Base-by-base conservation (phyloP, 192 early-diverging fungal species). In the Coemansia sp. region DNA sequence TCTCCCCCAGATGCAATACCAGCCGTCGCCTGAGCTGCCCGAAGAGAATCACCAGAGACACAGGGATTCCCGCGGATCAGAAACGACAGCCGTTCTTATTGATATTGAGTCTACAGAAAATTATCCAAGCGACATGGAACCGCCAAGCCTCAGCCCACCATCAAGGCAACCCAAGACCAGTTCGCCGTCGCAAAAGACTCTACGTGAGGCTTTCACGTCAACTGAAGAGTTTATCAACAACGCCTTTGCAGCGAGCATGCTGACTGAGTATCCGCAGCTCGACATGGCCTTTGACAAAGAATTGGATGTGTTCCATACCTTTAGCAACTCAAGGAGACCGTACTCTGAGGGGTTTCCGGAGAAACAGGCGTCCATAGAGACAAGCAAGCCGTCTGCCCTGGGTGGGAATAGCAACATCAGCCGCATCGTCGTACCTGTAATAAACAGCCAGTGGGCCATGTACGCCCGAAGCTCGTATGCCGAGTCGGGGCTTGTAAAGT, bases 401-500 rank as follows among this genome's bases (percentile, higher is more conserved):
- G 21, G 51, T 44, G 53, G 55, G 7, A 60, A 56, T 33, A 36
- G 60, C 41, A 59, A 57, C 33, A 43, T 35, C 33, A 33, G 46
- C 2, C 24, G 41, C 46, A n/a, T 67, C 2, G 56, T 59, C 3
- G 38, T 55, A 51, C 45, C 63, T 41, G 30, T 30, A 30, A 9
- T 53, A 12, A 55, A 56, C 64, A 53, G 44, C 53, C 67, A 76
- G 66, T 69, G 73, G 34, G 67, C 70, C 44, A 69, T 81, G 78
- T 76, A 70, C 46, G 72, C 75, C 20, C 78, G 73, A 74, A 73
- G 46, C 53, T 76, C 78, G 46, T 81, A 67, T 51, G 73, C 73
- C 21, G 78, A 81, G 12, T 62, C 74, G 4, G 73, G 64, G 60
- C 74, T 81, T 11, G 74, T 81, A 35, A 76, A 76, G 21, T 76